A percentile compares a stretch with the other conserved stretches of the same genome.
Conservation (phyloP, 2,329 filamentous ascomycete species). For the Exophiala phaeomuriformis region DNA sequence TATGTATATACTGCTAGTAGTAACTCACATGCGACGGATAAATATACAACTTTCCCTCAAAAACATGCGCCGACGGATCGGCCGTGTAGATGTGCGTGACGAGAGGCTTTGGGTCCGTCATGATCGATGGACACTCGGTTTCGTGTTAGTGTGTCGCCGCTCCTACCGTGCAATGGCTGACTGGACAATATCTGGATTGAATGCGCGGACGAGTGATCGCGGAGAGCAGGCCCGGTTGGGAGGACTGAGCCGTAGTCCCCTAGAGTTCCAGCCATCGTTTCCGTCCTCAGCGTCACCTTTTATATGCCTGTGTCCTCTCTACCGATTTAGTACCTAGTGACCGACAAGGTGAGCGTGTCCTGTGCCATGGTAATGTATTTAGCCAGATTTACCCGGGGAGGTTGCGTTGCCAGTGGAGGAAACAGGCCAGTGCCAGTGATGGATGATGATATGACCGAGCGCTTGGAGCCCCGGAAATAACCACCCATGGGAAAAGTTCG, state of each 20-base stretch:
- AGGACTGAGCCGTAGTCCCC: too few relatives aligned
- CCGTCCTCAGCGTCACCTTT: neutral
- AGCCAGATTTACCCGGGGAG: conserved; percentile 17
- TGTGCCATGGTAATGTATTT: conserved; percentile 6
- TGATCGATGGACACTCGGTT: neutral
- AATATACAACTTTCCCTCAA: conserved; percentile 67
- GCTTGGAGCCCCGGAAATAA: too few relatives aligned
- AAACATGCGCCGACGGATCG: conserved; percentile 73
- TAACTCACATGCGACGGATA: conserved; percentile 55
- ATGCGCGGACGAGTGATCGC: too few relatives aligned
- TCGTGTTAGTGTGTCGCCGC: neutral
- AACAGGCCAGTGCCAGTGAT: neutral
- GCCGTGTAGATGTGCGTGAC: conserved; percentile 72
- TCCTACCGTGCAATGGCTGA: neutral
- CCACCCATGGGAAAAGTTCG: too few relatives aligned
- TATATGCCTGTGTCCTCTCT: neutral
- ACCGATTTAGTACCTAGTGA: neutral
- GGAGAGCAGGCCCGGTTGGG: too few relatives aligned
- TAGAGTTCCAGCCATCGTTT: too few relatives aligned
- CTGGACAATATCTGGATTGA: too few relatives aligned
- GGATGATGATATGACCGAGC: too few relatives aligned
- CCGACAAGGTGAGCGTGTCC: neutral
- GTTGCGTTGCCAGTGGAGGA: too few relatives aligned
- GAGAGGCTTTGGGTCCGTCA: conserved; percentile 44
- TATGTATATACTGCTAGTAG: too few relatives aligned